phyloP scores from a whole-genome alignment of 495 filamentous ascomycete species.

The Emericellopsis terricola region DNA sequence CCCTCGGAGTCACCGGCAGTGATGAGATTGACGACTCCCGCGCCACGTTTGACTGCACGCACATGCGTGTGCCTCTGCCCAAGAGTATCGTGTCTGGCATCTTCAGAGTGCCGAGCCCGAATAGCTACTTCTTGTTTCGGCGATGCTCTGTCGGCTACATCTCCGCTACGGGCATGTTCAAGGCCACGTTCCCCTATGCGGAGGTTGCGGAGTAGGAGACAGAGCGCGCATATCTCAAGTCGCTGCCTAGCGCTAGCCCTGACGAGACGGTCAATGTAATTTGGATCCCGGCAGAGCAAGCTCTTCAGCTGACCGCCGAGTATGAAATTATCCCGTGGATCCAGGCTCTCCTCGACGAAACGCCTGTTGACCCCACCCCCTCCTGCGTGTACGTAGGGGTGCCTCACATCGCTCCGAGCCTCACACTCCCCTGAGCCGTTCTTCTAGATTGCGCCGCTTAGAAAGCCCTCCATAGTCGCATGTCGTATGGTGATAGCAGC shows the following conservation, averaged over 20 bases:
- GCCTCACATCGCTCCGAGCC: conserved; percentile 49
- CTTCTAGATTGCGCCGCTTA: conserved; percentile 31
- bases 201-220: conserved; percentile 63
- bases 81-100: conserved; percentile 81
- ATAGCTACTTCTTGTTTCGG: conserved; percentile 94
- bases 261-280: conserved; percentile 95
- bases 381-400: conserved; percentile 41
- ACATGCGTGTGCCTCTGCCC: conserved; percentile 78
- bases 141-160: conserved; percentile 87
- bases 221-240: conserved; percentile 77
- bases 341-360: conserved; percentile 66
- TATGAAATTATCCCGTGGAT: conserved; percentile 72
- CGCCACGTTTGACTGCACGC: conserved; percentile 76
- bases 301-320: conserved; percentile 69
- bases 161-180: conserved; percentile 98
- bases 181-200: conserved; percentile 92
- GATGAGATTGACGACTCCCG: conserved; percentile 55
- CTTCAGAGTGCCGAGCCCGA: conserved; percentile 67
- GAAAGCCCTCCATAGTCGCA: conserved; percentile 35
- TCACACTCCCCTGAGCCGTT: conserved; percentile 17
- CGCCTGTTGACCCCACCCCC: conserved; percentile 34
- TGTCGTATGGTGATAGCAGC: no score
- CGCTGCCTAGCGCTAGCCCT: conserved; percentile 53
- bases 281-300: conserved; percentile 78
- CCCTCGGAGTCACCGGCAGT: conserved; percentile 56